A percentile compares a stretch with the other conserved stretches of the same genome.
Evolutionary conservation across 129 eudicot species (phyloP).

Genomic region (Erigeron canadensis): DNA sequence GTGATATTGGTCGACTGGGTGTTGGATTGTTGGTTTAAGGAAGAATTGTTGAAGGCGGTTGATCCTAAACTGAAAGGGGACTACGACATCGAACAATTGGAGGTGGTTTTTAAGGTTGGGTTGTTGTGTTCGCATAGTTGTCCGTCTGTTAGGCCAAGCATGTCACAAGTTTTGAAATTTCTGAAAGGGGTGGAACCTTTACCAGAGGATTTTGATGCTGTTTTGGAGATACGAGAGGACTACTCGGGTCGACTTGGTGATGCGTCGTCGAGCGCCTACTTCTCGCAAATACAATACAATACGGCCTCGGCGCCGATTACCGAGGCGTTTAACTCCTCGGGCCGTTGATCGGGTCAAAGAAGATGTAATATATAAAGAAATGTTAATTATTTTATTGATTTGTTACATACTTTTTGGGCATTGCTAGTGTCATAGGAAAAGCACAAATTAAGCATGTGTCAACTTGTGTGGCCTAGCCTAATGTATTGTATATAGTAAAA

Average conservation of each 20-base stretch:
- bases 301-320: constrained; percentile 35
- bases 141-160: constrained; percentile 40
- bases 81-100: constrained; percentile 16
- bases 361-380: neutral
- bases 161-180: constrained; percentile 39
- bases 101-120: constrained; percentile 38
- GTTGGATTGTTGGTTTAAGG: constrained; percentile 40
- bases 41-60: constrained; percentile 6
- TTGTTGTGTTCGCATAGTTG: constrained; percentile 31
- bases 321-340: constrained; percentile 16
- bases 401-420: constrained; percentile 3
- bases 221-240: constrained; percentile 34
- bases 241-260: constrained; percentile 33
- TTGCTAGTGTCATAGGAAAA: neutral
- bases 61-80: constrained; percentile 24
- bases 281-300: constrained; percentile 29
- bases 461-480: neutral
- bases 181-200: constrained; percentile 17
- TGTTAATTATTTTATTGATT: constrained; percentile 25
- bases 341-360: constrained; percentile 23
- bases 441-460: neutral
- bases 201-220: constrained; percentile 33
- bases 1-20: constrained; percentile 36
- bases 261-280: constrained; percentile 21
- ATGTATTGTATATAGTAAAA: no score